Evolutionary conservation across 2,329 filamentous ascomycete species (phyloP), one percentile per base, ranked within the genome.

Genomic region (Ilyonectria sp.): DNA sequence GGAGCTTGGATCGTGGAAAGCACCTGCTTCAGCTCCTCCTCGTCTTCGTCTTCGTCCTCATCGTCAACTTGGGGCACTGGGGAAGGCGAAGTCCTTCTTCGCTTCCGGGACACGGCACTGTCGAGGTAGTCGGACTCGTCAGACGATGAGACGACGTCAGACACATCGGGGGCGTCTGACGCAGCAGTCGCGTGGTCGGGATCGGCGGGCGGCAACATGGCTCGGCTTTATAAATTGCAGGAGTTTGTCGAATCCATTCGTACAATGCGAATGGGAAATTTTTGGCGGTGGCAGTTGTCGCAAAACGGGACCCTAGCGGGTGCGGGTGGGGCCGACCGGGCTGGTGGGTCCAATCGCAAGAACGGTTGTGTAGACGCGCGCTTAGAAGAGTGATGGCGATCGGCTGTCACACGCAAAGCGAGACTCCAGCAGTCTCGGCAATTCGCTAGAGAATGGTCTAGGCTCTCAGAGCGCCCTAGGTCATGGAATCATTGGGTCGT

Each of bases 121-220:
- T 86, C 83, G 47, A 89, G 82, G 65, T 82, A 84, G 71, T 88
- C 86, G 40, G 87, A 89, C 73, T 84, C 82, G 62, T 76, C 75
- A 57, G 79, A 80, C 21, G 72, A 77, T 57, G 71, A 74, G 26
- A 43, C 67, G 13, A 56, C 54, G 46, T 71, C 70, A 63, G 71
- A 60, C 37, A 65, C 49, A 37, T 67, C 44, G 17, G 61, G 58
- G 21, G 67, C 70, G 49, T 76, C 70, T 64, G 70, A 74, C 40
- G 26, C 56, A 31, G 58, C 63, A 43, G 52, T 70, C 60, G 69
- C 60, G 62, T 60, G 60, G 55, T 74, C 67, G 37, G 63, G 64
- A 68, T 74, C 68, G 52, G 69, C 60, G 19, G 67, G 63, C 65
- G 70, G 60, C 63, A 63, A 54, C 71, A 76, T 76, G 57, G 60